These are phyloP conservation scores for Pestalotiopsis sp. DNA, from an alignment of 2,329 filamentous ascomycete species.

Conservation along the genomic window DNA sequence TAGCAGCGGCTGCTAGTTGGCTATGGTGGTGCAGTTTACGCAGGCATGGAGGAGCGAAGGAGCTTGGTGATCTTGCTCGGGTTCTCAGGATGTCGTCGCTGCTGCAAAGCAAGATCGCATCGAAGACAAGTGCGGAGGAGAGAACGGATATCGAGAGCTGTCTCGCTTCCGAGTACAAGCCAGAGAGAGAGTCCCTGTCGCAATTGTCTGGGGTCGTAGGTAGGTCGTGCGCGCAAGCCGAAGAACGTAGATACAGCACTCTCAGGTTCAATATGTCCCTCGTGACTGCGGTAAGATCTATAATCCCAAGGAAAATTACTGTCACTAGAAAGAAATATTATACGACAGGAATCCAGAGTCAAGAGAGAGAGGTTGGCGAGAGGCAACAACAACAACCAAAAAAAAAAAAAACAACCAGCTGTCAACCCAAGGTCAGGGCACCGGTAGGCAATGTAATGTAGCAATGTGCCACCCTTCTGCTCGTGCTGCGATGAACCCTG, in stretches of 20 bases:
- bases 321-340: neutral
- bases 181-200: neutral
- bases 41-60: neutral
- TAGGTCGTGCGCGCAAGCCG: neutral
- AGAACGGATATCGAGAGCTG: neutral
- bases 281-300: neutral
- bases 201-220: neutral
- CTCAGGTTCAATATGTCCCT: neutral
- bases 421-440: neutral
- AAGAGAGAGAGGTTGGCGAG: neutral
- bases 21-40: slow-evolving; percentile 19
- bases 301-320: neutral
- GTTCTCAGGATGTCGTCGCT: slow-evolving; percentile 16
- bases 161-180: neutral
- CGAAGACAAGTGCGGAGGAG: neutral
- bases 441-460: neutral
- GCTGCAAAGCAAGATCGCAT: neutral
- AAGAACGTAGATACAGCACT: neutral
- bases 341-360: neutral
- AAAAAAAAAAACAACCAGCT: neutral
- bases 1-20: slow-evolving; percentile 33
- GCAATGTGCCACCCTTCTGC: neutral
- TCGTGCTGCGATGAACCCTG: slow-evolving; percentile 11
- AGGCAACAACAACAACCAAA: neutral
- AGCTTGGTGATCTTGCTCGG: neutral